Base-by-base conservation (phyloP, 345 rosid genomes). In the Salix exigua region DNA sequence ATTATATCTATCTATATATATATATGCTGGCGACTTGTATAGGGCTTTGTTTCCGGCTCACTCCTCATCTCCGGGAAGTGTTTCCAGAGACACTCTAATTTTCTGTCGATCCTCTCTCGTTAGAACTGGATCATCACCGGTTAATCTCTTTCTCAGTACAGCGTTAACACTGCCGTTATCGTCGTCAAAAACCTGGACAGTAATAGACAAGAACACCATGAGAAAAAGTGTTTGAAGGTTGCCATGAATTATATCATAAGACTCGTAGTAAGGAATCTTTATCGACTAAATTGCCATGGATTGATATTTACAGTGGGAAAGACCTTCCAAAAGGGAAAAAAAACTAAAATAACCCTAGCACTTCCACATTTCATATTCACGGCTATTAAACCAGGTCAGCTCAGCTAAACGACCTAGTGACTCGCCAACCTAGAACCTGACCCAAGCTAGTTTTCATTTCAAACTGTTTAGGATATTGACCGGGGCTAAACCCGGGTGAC, bases 31-130 rank as follows among this genome's bases (percentile, higher is more conserved):
- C 60, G 19, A 1, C 68, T 31, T n/a, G 31, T 10, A 21, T 76
- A 21, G 62, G 73, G 4, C 48, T 70, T 18, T 26, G 35, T 9
- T 30, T 23, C 42, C 64, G 48, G 11, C 62, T 86, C 81, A 84
- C 76, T 78, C 85, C 37, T 74, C 86, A 19, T 73, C 69, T 9
- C 83, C 88, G 11, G 88, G 77, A 74, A 3, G 86, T 37, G 94
- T 77, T 87, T 89, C 89, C 66, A 96, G 88, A 80, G 89, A 86
- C 82, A 73, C 82, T 74, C 85, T 83, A 82, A 96, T 80, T 77
- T 84, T 86, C 73, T 28, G 48, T 60, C 90, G 84, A 71, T 93
- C 97, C 21, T 85, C 91, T 78, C 69, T 83, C 2, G 86, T 85
- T 23, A 96, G 88, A 74, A 83, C 86, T 3, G 91, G 93, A 80